phyloP scores from a whole-genome alignment of 805 yeast genomes.

The Lachancea nothofagi region DNA sequence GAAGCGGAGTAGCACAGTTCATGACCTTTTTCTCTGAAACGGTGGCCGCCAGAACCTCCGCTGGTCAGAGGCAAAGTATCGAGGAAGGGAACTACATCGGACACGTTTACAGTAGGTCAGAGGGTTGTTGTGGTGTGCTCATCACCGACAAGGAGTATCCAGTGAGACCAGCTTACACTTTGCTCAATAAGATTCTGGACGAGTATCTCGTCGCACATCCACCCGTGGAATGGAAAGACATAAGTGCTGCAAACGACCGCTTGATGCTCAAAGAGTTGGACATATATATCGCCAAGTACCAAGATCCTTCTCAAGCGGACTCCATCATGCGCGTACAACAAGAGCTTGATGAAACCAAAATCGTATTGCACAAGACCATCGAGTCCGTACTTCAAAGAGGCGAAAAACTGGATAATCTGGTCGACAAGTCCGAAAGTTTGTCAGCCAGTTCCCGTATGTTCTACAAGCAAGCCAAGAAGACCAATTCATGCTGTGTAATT shows the following conservation, averaged over 20 bases:
- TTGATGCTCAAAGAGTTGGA: conserved; percentile 47
- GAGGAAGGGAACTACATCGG: conserved; percentile 90
- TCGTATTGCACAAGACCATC: conserved; percentile 91
- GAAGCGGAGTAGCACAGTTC: conserved; percentile 77
- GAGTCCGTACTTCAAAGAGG: conserved; percentile 94
- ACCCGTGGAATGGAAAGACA: conserved; percentile 56
- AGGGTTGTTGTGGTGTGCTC: conserved; percentile 87
- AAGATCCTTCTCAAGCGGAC: conserved; percentile 96
- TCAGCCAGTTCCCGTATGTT: conserved; percentile 86
- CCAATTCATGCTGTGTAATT: conserved; percentile 81
- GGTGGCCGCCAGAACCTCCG: conserved; percentile 76
- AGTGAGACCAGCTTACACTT: conserved; percentile 90
- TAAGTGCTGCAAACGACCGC: conserved; percentile 38
- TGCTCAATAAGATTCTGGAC: conserved; percentile 84
- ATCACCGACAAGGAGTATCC: conserved; percentile 96
- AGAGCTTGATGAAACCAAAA: conserved; percentile 95
- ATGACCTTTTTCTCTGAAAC: conserved; percentile 93
- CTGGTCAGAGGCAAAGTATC: conserved; percentile 90
- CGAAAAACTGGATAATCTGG: conserved; percentile 88
- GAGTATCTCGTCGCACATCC: conserved; percentile 86
- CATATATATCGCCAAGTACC: conserved; percentile 73
- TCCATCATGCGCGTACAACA: conserved; percentile 95
- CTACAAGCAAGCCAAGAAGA: conserved; percentile 94
- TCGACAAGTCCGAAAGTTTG: conserved; percentile 91
- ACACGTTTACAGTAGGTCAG: conserved; percentile 83